Evolutionary conservation across 75 land plant genomes (phyloP), one percentile per base, ranked within the genome.

Genomic region (Pinus albicaulis): DNA sequence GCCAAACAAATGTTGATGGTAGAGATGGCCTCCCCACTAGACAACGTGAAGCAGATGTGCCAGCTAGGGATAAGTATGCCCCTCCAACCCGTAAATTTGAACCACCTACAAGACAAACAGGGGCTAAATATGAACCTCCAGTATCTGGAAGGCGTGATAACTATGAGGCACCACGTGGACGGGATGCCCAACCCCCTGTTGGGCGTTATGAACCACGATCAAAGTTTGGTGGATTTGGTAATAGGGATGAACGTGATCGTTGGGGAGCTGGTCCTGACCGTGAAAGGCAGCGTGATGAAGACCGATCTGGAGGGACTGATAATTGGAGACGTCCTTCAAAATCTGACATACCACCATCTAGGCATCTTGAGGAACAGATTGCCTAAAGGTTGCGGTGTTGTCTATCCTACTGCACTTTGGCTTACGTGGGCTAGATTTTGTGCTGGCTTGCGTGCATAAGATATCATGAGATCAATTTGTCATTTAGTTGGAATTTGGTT

Each of bases 51-150:
- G 70, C 41, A 36, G 76, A 75, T 63, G 69, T 6, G 23, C 74
- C 76, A 53, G 19, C 77, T 31, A 36, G 28, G 28, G 24, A 48
- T 48, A 48, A 68, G 19, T 68, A 68, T 68, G 71, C 22, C 5
- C 71, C 66, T 63, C 53, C 53, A 48, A 2, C 12, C 12, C 53
- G 53, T 48, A 48, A 48, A 48, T 48, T 10, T 48, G 53, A 48
- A 12, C 53, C 53, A 44, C 25, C 77, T 76, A 41, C 31, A 15
- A 25, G 74, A 60, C 25, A 19, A 36, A 20, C 75, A 26, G 23
- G 6, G 20, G 41, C 22, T 56, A 55, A 71, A 19, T 75, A 63
- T 57, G 76, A 75, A 25, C 74, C 78, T 36, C 78, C 78, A 26
- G 53, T 48, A 48, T 48, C 53, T 48, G 74, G n/a, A 19, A 64